Evolutionary conservation across 1,284 basidiomycete genomes (phyloP).

Genomic region (Pseudozyma pruni): DNA sequence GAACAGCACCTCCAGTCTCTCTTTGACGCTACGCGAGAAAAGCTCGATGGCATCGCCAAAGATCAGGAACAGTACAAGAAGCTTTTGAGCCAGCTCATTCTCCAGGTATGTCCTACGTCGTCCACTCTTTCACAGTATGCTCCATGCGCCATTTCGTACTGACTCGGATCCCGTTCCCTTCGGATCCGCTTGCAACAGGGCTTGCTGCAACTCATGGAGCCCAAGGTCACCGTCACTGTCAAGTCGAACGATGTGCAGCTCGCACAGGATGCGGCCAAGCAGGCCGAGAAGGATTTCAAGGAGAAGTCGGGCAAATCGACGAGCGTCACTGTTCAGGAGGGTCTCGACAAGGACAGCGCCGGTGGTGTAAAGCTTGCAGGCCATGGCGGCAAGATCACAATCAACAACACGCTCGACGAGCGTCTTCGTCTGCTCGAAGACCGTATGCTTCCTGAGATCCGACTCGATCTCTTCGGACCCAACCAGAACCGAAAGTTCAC

Average conservation of each 20-base stretch:
- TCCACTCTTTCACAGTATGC: neutral
- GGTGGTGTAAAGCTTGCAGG: conserved; percentile 61
- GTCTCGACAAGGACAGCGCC: conserved; percentile 75
- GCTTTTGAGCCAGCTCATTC: conserved; percentile 72
- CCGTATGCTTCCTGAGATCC: conserved; percentile 66
- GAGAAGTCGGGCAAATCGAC: conserved; percentile 80
- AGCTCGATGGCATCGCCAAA: conserved; percentile 76
- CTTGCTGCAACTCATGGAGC: conserved; percentile 64
- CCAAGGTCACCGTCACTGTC: conserved; percentile 56
- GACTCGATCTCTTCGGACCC: conserved; percentile 63
- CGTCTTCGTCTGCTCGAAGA: conserved; percentile 64
- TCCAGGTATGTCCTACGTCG: conserved; percentile 74
- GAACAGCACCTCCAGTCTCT: conserved; percentile 92
- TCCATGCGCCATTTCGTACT: too few species aligned
- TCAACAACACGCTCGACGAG: conserved; percentile 67
- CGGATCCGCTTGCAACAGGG: conserved; percentile 35
- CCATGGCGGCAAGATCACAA: conserved; percentile 59
- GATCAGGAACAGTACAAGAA: conserved; percentile 73
- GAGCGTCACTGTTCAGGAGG: conserved; percentile 75
- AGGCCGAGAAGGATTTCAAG: conserved; percentile 76
- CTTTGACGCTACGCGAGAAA: conserved; percentile 79
- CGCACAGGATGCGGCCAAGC: conserved; percentile 73
- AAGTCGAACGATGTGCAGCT: conserved; percentile 61
- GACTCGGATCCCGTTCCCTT: too few species aligned
- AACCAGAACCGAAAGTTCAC: conserved; percentile 64